These are phyloP conservation scores for Pseudozyma hubeiensis DNA, from an alignment of 1,284 basidiomycete genomes.

Conservation along the genomic window DNA sequence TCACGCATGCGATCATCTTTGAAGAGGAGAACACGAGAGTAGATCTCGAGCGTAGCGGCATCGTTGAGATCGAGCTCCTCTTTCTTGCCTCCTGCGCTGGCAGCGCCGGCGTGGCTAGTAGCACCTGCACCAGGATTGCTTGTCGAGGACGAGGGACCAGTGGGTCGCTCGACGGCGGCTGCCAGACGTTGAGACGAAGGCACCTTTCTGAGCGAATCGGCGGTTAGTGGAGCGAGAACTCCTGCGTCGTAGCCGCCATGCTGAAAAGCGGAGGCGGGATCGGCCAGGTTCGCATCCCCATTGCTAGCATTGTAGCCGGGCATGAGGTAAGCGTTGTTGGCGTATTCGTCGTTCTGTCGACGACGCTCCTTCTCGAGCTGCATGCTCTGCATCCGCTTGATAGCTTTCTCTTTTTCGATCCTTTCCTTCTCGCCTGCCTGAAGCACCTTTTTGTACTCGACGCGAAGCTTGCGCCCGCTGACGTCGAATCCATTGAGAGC, in stretches of 20 bases:
- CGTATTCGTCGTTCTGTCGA: conserved; percentile 53
- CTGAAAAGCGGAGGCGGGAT: conserved; percentile 9
- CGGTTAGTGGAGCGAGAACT: conserved; percentile 43
- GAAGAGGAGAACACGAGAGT: conserved; percentile 94
- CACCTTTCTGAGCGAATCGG: conserved; percentile 46
- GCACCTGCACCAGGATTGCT: conserved; percentile 70
- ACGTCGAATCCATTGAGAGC: conserved; percentile 91
- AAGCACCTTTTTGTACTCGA: conserved; percentile 99
- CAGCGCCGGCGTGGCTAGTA: conserved; percentile 74
- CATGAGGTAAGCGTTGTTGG: conserved; percentile 46
- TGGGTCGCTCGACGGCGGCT: conserved; percentile 14
- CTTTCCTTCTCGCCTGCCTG: conserved; percentile 99
- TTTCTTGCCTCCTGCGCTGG: conserved; percentile 71
- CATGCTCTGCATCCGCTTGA: conserved; percentile 86
- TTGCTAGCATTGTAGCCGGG: conserved; percentile 29
- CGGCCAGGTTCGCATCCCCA: conserved; percentile 19
- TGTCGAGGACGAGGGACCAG: conserved; percentile 39
- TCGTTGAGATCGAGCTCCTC: conserved; percentile 88
- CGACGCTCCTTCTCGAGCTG: conserved; percentile 63
- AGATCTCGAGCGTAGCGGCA: conserved; percentile 93
- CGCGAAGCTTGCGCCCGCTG: conserved; percentile 95
- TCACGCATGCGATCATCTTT: conserved; percentile 98
- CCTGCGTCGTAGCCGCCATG: conserved; percentile 14
- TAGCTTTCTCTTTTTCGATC: conserved; percentile 98
- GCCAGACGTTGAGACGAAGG: conserved; percentile 40